Conservation (phyloP, 2,329 filamentous ascomycete species). For the Furcasterigmium furcatum region DNA sequence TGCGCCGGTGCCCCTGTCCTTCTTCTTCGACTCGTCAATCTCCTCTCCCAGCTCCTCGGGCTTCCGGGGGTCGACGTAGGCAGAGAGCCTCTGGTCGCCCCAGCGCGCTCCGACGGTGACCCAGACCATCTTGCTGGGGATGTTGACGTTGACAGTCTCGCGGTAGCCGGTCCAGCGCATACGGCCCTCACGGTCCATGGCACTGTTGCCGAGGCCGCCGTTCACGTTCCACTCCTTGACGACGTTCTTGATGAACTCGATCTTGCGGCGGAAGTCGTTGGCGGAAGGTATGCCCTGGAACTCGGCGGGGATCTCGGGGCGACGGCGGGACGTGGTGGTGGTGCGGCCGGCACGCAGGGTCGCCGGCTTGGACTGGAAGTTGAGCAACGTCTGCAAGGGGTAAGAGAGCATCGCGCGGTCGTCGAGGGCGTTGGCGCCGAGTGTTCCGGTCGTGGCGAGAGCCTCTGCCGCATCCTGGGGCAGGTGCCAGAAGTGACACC, state of each 20-base stretch:
- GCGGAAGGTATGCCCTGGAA: conserved; percentile 64
- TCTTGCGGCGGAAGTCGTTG: conserved; percentile 71
- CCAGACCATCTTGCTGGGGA: conserved; percentile 63
- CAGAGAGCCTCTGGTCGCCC: conserved; percentile 54
- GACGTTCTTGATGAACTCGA: conserved; percentile 67
- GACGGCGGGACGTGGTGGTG: conserved; percentile 46
- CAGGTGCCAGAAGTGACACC: conserved; percentile 76
- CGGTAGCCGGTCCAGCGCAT: conserved; percentile 57
- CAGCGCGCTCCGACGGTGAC: conserved; percentile 63
- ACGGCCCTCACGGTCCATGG: conserved; percentile 51
- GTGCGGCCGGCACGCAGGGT: conserved; percentile 35
- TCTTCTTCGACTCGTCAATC: conserved; percentile 41
- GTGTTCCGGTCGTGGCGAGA: conserved; percentile 61
- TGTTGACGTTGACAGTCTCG: conserved; percentile 48
- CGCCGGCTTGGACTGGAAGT: conserved; percentile 53
- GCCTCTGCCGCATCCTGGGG: conserved; percentile 66
- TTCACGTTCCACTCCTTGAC: conserved; percentile 69
- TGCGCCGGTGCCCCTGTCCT: conserved; percentile 1
- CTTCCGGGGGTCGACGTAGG: conserved; percentile 51
- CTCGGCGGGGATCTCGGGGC: conserved; percentile 58
- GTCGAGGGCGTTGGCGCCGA: conserved; percentile 67
- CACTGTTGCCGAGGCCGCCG: conserved; percentile 66
- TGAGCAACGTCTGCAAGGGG: conserved; percentile 69
- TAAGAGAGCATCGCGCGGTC: conserved; percentile 70
- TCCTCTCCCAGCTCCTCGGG: conserved; percentile 53